Conservation (phyloP, 1,139 yeast genomes). For the Kodamaea derodonti region DNA sequence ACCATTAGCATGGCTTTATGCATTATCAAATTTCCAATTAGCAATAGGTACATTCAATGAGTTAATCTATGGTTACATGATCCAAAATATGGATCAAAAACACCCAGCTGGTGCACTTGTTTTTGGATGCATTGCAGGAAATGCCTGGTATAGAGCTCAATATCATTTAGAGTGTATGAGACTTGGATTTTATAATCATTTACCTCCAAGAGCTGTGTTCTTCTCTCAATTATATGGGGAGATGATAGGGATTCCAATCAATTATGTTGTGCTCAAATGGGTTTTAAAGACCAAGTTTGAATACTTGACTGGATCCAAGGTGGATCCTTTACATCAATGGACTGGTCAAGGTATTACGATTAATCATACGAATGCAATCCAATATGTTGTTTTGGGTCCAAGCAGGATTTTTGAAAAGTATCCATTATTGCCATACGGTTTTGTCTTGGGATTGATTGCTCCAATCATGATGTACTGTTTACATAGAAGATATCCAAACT, state of each 20-base stretch:
- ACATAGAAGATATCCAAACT: conserved; percentile 21
- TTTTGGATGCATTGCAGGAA: conserved; percentile 49
- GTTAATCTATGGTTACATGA: conserved; percentile 43
- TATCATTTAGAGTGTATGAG: conserved; percentile 46
- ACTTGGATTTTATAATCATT: conserved; percentile 45
- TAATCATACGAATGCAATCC: conserved; percentile 46
- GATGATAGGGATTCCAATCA: conserved; percentile 47
- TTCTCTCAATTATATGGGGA: conserved; percentile 49
- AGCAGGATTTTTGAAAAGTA: conserved; percentile 36
- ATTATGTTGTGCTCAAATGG: conserved; percentile 46
- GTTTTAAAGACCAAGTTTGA: conserved; percentile 36
- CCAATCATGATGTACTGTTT: conserved; percentile 32
- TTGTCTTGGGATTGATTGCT: conserved; percentile 34
- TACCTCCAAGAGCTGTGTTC: conserved; percentile 46
- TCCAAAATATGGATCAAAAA: conserved; percentile 23
- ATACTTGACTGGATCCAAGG: conserved; percentile 32
- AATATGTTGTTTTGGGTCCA: conserved; percentile 49
- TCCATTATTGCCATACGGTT: conserved; percentile 42
- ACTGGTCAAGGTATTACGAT: conserved; percentile 43
- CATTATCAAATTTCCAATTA: conserved; percentile 47
- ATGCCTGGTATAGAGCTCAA: conserved; percentile 54
- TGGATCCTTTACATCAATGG: conserved; percentile 51
- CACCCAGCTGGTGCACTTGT: conserved; percentile 50
- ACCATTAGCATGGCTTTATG: conserved; percentile 49
- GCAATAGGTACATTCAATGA: conserved; percentile 53